phyloP scores from a whole-genome alignment of 2,329 filamentous ascomycete species.

The Colletotrichum trifolii region DNA sequence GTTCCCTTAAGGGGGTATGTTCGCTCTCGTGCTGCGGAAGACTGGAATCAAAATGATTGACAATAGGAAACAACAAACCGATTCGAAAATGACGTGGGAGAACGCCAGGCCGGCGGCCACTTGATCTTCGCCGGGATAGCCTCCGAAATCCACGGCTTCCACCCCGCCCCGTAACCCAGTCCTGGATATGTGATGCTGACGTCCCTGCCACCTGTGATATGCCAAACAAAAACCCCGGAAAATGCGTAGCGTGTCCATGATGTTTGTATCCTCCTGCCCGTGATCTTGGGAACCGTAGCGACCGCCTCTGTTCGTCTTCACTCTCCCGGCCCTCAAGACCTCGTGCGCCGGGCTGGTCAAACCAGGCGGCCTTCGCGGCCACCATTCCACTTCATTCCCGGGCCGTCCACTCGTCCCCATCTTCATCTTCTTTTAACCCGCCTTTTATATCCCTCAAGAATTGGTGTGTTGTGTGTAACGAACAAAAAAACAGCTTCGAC shows the following conservation, averaged over 20 bases:
- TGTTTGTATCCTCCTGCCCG: too few relatives aligned
- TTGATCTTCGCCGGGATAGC: slow-evolving; percentile 8
- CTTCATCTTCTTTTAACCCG: slow-evolving; percentile 4
- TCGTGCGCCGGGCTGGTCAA: background rate
- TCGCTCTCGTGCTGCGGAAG: slow-evolving; percentile 20
- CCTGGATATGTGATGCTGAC: slow-evolving; percentile 21
- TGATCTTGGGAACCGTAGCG: too few relatives aligned
- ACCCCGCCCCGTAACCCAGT: background rate
- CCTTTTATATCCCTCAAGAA: slow-evolving; percentile 22
- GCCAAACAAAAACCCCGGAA: slow-evolving; percentile 30
- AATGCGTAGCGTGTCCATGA: slow-evolving; percentile 33
- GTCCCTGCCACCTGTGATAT: slow-evolving; percentile 30
- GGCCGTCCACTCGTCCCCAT: background rate
- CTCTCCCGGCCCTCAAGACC: too few relatives aligned
- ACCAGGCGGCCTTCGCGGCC: background rate
- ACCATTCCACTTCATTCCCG: too few relatives aligned
- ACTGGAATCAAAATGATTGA: background rate
- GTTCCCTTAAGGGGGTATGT: slow-evolving; percentile 31
- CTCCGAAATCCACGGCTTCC: background rate
- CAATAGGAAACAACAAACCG: slow-evolving; percentile 2
- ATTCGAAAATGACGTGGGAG: slow-evolving; percentile 16
- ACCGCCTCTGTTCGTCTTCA: too few relatives aligned
- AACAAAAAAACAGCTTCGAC: slow-evolving; percentile 1
- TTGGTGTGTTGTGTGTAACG: slow-evolving; percentile 7
- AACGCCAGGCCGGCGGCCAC: slow-evolving; percentile 10